Base-by-base conservation (phyloP, 306 rosid species). In the Citrullus mucosospermus region DNA sequence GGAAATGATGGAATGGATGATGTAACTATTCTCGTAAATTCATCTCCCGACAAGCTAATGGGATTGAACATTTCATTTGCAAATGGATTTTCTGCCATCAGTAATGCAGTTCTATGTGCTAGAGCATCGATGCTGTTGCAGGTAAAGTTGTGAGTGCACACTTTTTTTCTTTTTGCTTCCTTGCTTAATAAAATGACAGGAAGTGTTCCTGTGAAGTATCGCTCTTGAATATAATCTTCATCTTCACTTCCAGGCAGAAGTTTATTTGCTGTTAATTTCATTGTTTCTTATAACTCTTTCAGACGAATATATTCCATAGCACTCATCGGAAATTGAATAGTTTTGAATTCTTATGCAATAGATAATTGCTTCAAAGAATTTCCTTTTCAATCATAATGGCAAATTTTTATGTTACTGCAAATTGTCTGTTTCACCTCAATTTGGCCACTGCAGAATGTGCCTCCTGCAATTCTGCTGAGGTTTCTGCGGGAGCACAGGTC, bases 51-150 rank as follows among this genome's bases (percentile, higher is more conserved):
- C 73, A 94, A 94, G 85, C 86, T 94, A 39, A 90, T 94, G 96
- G 94, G 96, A 65, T 86, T 91, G 81, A 94, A 94, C 85, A 89
- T 94, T 82, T 85, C 98, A 66, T 94, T 94, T 82, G 82, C 86
- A 53, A 90, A 86, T 78, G 98, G 92, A 53, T 94, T 89, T 78
- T 93, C 97, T 20, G 87, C 96, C 82, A 96, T 94, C 83, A 94
- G 96, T 78, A 92, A 92, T 83, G 88, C 97, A 10, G 97, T 94
- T 59, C 84, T 94, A 75, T 94, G 98, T 90, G 98, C 98, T 61
- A 92, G 91, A 91, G 98, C 98, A 12, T 94, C 98, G 0, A 94
- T 94, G 98, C 88, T 94, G 67, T 86, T 94, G 86, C 98, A 94
- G 98, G 98, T 94, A 79, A 53, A 74, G n/a, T 48, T 32, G 16